Evolutionary conservation across 2,329 filamentous ascomycete species (phyloP).

Genomic region (Xylogone sp.): DNA sequence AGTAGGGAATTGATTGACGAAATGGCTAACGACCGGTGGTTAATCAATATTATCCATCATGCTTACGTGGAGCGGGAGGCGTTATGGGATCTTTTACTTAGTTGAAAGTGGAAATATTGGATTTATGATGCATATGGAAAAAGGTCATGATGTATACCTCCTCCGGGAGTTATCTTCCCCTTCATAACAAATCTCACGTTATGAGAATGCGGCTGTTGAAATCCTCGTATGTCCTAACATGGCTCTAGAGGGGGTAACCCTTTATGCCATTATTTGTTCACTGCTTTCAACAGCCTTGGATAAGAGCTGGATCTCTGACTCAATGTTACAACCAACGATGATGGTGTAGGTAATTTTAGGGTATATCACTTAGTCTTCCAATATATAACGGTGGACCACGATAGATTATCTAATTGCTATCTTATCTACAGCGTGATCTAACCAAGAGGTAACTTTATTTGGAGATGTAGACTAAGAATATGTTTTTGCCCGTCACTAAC

Average conservation of each 20-base stretch:
- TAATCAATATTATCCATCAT: conserved; percentile 89
- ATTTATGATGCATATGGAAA: background rate
- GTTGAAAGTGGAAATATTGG: conserved; percentile 10
- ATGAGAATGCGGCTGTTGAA: no score
- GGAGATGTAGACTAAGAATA: no score
- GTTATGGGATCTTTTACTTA: conserved; percentile 64
- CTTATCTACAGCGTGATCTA: no score
- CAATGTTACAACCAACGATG: background rate
- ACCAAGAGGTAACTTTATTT: no score
- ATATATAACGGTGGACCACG: no score
- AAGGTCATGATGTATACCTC: no score
- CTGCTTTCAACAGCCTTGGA: background rate
- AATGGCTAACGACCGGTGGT: conserved; percentile 69
- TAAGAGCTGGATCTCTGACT: background rate
- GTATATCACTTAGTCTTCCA: no score
- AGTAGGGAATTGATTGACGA: conserved; percentile 68
- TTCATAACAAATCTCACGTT: no score
- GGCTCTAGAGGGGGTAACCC: background rate
- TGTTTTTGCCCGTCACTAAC: no score
- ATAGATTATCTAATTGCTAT: no score
- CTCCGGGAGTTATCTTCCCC: no score
- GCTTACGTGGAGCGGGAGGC: conserved; percentile 68
- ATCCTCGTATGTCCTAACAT: background rate
- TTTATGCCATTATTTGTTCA: background rate
- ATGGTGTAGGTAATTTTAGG: background rate